A percentile compares a stretch with the other conserved stretches of the same genome.
These are phyloP conservation scores for Spencermartinsiella ligniputridi DNA, from an alignment of 1,139 yeast species.

Conservation along the genomic window DNA sequence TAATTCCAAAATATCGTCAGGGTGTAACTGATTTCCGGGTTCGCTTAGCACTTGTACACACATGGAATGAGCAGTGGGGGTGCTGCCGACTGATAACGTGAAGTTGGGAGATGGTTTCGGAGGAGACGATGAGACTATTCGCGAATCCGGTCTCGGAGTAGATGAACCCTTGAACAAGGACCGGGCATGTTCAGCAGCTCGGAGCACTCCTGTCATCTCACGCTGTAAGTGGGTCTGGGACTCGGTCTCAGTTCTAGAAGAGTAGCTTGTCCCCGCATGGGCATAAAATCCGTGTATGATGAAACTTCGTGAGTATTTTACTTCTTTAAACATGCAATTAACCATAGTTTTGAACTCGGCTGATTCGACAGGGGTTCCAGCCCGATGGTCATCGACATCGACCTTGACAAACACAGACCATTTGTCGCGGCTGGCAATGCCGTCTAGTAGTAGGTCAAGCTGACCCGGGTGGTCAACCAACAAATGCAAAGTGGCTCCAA, in stretches of 20 bases:
- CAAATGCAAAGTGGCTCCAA: slow-evolving; percentile 40
- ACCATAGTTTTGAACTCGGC: slow-evolving; percentile 32
- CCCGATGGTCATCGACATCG: slow-evolving; percentile 16
- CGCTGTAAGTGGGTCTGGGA: slow-evolving; percentile 47
- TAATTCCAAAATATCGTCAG: slow-evolving; percentile 50
- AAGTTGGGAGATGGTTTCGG: slow-evolving; percentile 31
- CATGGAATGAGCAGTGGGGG: slow-evolving; percentile 71
- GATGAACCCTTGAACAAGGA: not conserved
- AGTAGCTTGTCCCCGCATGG: slow-evolving; percentile 73
- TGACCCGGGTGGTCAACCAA: slow-evolving; percentile 61
- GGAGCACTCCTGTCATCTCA: slow-evolving; percentile 51
- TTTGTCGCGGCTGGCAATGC: slow-evolving; percentile 5
- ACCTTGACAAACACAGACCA: slow-evolving; percentile 30
- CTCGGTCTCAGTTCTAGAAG: slow-evolving; percentile 40
- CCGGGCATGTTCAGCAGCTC: slow-evolving; percentile 41
- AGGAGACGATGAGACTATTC: slow-evolving; percentile 19
- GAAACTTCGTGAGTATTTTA: slow-evolving; percentile 36
- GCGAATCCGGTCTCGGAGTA: slow-evolving; percentile 24
- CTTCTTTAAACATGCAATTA: slow-evolving; percentile 28
- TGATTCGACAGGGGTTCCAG: slow-evolving; percentile 1
- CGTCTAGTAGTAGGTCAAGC: slow-evolving; percentile 39
- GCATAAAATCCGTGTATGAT: slow-evolving; percentile 61
- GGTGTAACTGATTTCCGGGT: slow-evolving; percentile 11
- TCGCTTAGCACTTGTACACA: slow-evolving; percentile 17
- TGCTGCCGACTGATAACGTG: slow-evolving; percentile 63